A percentile compares a stretch with the other conserved stretches of the same genome.
phyloP scores from a whole-genome alignment of 441 rosid genomes.

The Eruca vesicaria region DNA sequence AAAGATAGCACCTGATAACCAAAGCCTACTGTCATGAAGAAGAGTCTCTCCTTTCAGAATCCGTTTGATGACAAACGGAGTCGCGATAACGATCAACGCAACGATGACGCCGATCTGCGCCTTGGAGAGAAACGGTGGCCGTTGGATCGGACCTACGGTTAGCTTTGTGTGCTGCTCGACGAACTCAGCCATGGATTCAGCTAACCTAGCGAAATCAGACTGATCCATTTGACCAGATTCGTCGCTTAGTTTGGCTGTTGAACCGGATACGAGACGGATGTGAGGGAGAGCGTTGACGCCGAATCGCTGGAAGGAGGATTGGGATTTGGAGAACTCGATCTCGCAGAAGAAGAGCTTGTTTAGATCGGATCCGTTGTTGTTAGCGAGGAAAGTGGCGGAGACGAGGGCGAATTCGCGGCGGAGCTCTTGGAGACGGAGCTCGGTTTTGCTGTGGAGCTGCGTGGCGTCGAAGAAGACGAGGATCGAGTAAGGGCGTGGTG shows the following conservation, averaged over 20 bases:
- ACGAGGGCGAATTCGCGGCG: slow-evolving; percentile 67
- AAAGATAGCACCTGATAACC: slow-evolving; percentile 73
- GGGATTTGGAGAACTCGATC: slow-evolving; percentile 76
- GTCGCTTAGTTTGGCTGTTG: slow-evolving; percentile 50
- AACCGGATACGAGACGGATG: slow-evolving; percentile 70
- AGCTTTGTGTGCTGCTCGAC: slow-evolving; percentile 59
- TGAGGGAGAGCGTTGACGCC: slow-evolving; percentile 90
- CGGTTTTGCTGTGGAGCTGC: slow-evolving; percentile 75
- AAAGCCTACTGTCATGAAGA: slow-evolving; percentile 64
- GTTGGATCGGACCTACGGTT: slow-evolving; percentile 68
- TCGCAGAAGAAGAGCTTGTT: slow-evolving; percentile 82
- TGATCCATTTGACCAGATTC: slow-evolving; percentile 84
- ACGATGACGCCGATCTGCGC: slow-evolving; percentile 45
- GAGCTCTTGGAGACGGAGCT: slow-evolving; percentile 68
- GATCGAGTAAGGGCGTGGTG: slow-evolving; percentile 73
- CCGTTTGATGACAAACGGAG: slow-evolving; percentile 57
- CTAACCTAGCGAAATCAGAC: slow-evolving; percentile 69
- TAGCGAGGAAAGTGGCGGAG: slow-evolving; percentile 67
- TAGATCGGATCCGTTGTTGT: slow-evolving; percentile 44
- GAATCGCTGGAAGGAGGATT: slow-evolving; percentile 69
- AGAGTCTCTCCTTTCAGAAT: slow-evolving; percentile 60
- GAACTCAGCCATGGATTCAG: slow-evolving; percentile 88
- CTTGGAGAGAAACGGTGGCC: slow-evolving; percentile 69
- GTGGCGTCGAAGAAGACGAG: slow-evolving; percentile 90
- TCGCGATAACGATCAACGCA: slow-evolving; percentile 37